Percentiles rank a stretch among this genome's conserved stretches.
phyloP scores from a whole-genome alignment of 2,329 filamentous ascomycete species.

The Phyllosticta ampelicida region DNA sequence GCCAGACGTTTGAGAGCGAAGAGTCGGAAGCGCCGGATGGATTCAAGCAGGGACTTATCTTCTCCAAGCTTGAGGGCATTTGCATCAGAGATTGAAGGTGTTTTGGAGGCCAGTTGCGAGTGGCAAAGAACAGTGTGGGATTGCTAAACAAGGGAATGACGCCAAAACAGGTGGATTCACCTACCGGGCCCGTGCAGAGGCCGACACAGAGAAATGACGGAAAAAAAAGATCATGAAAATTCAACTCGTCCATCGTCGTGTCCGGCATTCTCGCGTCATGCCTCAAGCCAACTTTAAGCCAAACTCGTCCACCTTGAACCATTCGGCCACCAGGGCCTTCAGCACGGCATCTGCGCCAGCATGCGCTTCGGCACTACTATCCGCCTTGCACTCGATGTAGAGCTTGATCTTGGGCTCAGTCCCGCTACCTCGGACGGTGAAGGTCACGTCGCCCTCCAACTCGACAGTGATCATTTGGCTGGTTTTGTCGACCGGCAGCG shows the following conservation, averaged over 20 bases:
- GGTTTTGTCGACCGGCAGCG: conserved; percentile 44
- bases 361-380: conserved; percentile 32
- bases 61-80: no score
- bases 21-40: no score
- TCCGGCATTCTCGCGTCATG: background rate
- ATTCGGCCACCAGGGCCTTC: conserved; percentile 36
- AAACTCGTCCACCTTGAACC: conserved; percentile 35
- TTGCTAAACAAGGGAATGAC: no score
- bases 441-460: conserved; percentile 44
- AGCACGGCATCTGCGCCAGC: conserved; percentile 35
- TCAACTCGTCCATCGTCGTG: background rate
- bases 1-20: no score
- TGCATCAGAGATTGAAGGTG: no score
- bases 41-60: no score
- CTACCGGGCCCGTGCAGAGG: no score
- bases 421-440: conserved; percentile 51
- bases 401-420: conserved; percentile 59
- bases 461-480: conserved; percentile 57
- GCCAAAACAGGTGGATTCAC: no score
- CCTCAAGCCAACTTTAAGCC: conserved; percentile 24
- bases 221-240: background rate
- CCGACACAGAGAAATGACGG: no score
- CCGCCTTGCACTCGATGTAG: conserved; percentile 41
- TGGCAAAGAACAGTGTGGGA: no score
- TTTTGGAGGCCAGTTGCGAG: no score